Conservation (phyloP, 441 rosid genomes). For the Arabidopsis lyrata region DNA sequence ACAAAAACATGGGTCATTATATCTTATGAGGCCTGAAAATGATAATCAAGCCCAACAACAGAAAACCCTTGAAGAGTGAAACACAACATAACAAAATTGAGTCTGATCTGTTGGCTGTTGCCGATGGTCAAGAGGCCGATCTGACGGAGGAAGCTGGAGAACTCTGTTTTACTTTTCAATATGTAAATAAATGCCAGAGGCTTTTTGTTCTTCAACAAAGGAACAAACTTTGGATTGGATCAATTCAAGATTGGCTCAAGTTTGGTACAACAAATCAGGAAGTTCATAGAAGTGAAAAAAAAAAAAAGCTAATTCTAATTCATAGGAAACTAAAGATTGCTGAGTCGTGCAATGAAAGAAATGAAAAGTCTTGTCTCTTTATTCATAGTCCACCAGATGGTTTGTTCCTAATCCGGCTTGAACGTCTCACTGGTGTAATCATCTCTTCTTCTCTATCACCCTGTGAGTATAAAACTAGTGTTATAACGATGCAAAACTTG, state of each 20-base stretch:
- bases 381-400: constrained; percentile 54
- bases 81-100: no score
- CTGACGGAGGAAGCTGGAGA: no score
- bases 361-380: background rate
- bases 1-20: no score
- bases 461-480: constrained; percentile 18
- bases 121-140: no score
- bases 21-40: no score
- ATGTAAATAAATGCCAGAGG: no score
- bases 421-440: constrained; percentile 84
- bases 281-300: background rate
- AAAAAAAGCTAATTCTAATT: constrained; percentile 2
- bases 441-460: constrained; percentile 67
- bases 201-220: background rate
- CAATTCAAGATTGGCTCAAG: constrained; percentile 16
- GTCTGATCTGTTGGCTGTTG: no score
- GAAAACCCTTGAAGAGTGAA: no score
- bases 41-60: no score
- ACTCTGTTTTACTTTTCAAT: no score
- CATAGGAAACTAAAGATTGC: constrained; percentile 14
- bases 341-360: constrained; percentile 8
- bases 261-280: constrained; percentile 24
- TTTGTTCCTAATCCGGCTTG: constrained; percentile 72
- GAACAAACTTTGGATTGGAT: background rate
- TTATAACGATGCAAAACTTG: background rate